phyloP scores from a whole-genome alignment of 192 early-diverging fungal genomes.

The Cetraspora pellucida region DNA sequence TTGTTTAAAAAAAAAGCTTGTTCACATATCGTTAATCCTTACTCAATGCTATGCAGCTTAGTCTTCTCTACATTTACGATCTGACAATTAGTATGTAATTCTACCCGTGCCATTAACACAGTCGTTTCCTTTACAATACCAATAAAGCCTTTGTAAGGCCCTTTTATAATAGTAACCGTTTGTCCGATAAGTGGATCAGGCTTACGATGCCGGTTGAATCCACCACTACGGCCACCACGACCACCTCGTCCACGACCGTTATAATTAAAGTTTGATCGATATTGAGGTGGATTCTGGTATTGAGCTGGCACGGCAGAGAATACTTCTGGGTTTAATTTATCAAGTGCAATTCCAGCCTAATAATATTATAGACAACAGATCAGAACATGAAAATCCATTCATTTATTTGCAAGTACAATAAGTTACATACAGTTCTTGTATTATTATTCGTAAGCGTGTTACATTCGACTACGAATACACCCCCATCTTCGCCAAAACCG shows the following conservation, averaged over 20 bases:
- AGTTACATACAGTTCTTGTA: conserved; percentile 39
- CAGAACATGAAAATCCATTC: not conserved
- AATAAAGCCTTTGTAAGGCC: conserved; percentile 96
- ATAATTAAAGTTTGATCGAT: conserved; percentile 34
- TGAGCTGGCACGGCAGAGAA: conserved; percentile 24
- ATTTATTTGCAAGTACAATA: no score
- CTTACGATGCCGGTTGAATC: conserved; percentile 50
- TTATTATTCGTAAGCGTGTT: conserved; percentile 63
- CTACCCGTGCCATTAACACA: conserved; percentile 75
- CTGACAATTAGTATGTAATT: conserved; percentile 87
- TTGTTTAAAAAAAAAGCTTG: not conserved
- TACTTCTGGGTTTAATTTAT: conserved; percentile 42
- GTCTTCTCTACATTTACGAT: conserved; percentile 79
- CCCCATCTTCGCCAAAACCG: conserved; percentile 63
- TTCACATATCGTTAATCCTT: not conserved
- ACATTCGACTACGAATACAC: conserved; percentile 74
- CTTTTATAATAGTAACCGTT: conserved; percentile 82
- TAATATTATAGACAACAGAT: not conserved
- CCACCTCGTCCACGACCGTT: conserved; percentile 53
- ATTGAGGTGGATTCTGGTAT: not conserved
- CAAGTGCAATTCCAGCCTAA: not conserved
- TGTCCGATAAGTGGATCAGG: conserved; percentile 64
- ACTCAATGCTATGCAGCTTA: conserved; percentile 71
- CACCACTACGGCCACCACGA: conserved; percentile 40
- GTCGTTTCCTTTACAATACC: conserved; percentile 92